phyloP scores from a whole-genome alignment of 768 basidiomycete genomes.

The Rhodotorula taiwanensis region DNA sequence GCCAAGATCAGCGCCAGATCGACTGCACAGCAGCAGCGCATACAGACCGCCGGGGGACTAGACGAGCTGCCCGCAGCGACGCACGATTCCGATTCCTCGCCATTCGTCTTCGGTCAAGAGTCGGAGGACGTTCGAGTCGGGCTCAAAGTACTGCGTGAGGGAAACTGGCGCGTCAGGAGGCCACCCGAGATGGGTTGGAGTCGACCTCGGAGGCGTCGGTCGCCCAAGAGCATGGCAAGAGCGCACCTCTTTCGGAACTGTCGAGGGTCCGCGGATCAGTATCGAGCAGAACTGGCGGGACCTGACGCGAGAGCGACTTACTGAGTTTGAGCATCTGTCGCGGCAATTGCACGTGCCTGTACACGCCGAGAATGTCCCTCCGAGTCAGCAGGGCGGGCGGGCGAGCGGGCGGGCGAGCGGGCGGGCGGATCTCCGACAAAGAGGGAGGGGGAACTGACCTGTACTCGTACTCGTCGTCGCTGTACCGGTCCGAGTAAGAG shows the following conservation, averaged over 20 bases:
- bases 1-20: not conserved
- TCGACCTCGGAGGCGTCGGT: not conserved
- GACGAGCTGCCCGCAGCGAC: not conserved
- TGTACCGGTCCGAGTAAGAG: conserved; percentile 54
- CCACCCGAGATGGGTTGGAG: no score
- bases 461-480: conserved; percentile 88
- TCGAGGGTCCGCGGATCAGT: no score
- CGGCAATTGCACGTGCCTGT: conserved; percentile 89
- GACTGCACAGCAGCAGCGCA: no score
- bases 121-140: conserved; percentile 67
- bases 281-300: not conserved
- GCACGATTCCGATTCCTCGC: conserved; percentile 80
- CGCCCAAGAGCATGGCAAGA: not conserved
- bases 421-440: not conserved
- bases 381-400: not conserved
- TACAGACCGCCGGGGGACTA: not conserved
- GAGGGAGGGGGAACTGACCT: conserved; percentile 33
- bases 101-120: conserved; percentile 81
- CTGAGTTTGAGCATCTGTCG: conserved; percentile 83
- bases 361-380: no score
- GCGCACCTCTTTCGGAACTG: conserved; percentile 57
- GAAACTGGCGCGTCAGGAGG: no score
- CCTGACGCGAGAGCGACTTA: not conserved
- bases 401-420: not conserved
- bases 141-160: conserved; percentile 46